These are phyloP conservation scores for Beauveria pseudobassiana DNA, from an alignment of 2,329 filamentous ascomycete genomes.

Conservation along the genomic window DNA sequence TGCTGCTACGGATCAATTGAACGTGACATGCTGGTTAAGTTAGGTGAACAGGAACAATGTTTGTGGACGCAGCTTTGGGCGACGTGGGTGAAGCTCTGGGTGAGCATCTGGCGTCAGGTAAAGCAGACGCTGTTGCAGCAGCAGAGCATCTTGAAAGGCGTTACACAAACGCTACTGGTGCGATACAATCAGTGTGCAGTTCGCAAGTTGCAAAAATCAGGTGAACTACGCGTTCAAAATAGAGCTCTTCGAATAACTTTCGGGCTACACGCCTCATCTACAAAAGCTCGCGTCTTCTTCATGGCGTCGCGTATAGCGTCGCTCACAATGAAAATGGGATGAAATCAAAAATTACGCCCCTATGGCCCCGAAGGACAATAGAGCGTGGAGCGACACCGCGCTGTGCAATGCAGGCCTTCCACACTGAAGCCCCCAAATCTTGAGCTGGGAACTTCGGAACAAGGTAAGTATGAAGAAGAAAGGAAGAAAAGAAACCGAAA, in stretches of 20 bases:
- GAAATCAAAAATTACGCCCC: conserved; percentile 48
- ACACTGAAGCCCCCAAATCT: conserved; percentile 34
- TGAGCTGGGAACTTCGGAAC: conserved; percentile 37
- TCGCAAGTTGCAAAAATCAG: no score
- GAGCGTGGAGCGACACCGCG: conserved; percentile 41
- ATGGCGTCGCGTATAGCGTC: conserved; percentile 30
- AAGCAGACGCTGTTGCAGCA: no score
- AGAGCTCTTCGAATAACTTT: neutral
- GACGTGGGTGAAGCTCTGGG: no score
- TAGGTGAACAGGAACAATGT: no score
- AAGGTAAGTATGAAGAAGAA: conserved; percentile 50
- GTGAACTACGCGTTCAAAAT: no score
- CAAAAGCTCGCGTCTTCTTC: conserved; percentile 31
- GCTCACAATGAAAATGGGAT: conserved; percentile 37
- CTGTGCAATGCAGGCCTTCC: conserved; percentile 49
- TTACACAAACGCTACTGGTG: no score
- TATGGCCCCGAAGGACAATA: conserved; percentile 49
- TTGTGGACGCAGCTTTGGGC: no score
- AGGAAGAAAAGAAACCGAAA: conserved; percentile 21
- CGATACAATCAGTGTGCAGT: no score
- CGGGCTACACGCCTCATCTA: neutral
- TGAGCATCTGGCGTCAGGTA: no score
- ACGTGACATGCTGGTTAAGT: no score
- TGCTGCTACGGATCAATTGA: no score
- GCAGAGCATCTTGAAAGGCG: no score